Evolutionary conservation across 331 rosid genomes (phyloP).

Genomic region (Arachis monticola): DNA sequence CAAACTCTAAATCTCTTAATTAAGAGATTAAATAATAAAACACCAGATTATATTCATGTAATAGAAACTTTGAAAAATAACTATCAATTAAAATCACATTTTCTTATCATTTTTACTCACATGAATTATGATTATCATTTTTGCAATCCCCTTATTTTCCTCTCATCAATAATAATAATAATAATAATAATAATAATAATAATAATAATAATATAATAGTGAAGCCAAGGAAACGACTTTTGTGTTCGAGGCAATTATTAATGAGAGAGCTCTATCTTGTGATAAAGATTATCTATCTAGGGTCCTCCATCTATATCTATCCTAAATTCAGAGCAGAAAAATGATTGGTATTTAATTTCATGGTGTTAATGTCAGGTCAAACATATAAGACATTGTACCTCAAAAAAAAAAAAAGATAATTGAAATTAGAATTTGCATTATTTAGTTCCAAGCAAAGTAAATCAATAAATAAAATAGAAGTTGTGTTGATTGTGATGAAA

Average conservation of each 20-base stretch:
- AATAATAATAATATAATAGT: constrained; percentile 24
- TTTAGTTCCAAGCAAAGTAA: constrained; percentile 33
- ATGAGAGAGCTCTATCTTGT: neutral
- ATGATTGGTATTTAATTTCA: constrained; percentile 37
- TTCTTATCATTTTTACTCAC: constrained; percentile 38
- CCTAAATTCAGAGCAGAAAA: constrained; percentile 35
- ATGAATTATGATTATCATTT: constrained; percentile 39
- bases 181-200: no score
- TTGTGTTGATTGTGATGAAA: constrained; percentile 24
- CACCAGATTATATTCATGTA: constrained; percentile 23
- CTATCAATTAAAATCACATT: constrained; percentile 24
- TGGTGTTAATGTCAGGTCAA: constrained; percentile 43
- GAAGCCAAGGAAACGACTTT: constrained; percentile 14
- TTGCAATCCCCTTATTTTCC: constrained; percentile 29
- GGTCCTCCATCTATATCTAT: no score
- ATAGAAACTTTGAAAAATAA: constrained; percentile 12
- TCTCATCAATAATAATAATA: no score
- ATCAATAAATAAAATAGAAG: neutral
- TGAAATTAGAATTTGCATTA: neutral
- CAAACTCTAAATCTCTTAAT: no score
- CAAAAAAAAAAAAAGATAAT: neutral
- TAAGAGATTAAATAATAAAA: neutral
- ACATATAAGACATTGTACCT: constrained; percentile 40
- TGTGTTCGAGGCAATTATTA: constrained; percentile 21
- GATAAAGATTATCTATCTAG: constrained; percentile 20